Percentiles rank a stretch among this genome's conserved stretches.
These are phyloP conservation scores for Loxodes magnus DNA, from an alignment of 73 alveolate genomes.

Conservation along the genomic window DNA sequence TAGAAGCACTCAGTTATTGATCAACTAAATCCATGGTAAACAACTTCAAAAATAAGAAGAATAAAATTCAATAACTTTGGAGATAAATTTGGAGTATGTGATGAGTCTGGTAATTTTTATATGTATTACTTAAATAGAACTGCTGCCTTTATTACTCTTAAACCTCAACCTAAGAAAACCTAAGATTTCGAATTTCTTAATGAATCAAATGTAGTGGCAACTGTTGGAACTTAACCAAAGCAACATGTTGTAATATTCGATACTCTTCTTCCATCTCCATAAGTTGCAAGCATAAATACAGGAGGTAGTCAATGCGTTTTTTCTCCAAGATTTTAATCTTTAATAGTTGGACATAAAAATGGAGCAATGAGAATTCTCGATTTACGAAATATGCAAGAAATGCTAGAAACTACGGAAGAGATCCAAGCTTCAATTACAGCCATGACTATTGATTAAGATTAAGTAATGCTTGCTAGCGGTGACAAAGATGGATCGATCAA, in stretches of 20 bases:
- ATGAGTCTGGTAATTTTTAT: constrained; percentile 5
- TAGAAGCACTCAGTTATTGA: constrained; percentile 4
- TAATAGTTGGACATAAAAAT: neutral
- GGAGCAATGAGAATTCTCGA: neutral
- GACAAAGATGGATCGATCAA: constrained; percentile 4
- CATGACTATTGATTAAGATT: neutral
- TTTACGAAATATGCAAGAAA: neutral
- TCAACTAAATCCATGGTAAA: constrained; percentile 7
- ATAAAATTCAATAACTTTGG: constrained; percentile 5
- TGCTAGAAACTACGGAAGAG: neutral
- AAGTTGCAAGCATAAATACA: neutral
- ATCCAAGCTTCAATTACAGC: neutral
- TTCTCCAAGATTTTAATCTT: constrained; percentile 1
- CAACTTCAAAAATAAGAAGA: neutral
- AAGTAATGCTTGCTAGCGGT: constrained; percentile 1
- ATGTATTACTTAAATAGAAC: constrained; percentile 9
- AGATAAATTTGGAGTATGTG: constrained; percentile 14
- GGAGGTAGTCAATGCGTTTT: constrained; percentile 1
- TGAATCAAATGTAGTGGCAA: constrained; percentile 2
- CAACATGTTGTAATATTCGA: constrained; percentile 2
- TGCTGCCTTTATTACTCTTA: constrained; percentile 11
- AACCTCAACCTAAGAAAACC: constrained; percentile 9
- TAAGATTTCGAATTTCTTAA: neutral
- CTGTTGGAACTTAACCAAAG: constrained; percentile 8
- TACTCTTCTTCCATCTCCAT: constrained; percentile 9